These are phyloP conservation scores for Penicillium nucicola DNA, from an alignment of 495 filamentous ascomycete genomes.

Conservation along the genomic window DNA sequence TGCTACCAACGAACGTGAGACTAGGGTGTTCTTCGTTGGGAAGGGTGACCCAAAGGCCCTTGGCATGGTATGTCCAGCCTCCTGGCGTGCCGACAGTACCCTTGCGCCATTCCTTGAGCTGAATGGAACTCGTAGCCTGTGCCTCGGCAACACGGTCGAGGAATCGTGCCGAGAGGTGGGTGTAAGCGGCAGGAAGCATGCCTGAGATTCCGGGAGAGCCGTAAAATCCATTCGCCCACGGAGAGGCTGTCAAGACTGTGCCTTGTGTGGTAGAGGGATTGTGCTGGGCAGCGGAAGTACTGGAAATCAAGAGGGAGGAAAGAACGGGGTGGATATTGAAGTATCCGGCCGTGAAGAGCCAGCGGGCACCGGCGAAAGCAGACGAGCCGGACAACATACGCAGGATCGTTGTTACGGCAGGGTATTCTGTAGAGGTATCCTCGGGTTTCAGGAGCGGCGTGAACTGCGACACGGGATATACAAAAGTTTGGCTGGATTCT, in stretches of 20 bases:
- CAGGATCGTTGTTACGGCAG: conserved; percentile 71
- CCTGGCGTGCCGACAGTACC: conserved; percentile 75
- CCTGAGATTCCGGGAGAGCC: conserved; percentile 82
- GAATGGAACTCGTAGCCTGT: conserved; percentile 58
- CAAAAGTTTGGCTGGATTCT: conserved; percentile 58
- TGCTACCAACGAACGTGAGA: conserved; percentile 81
- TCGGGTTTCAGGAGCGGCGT: conserved; percentile 73
- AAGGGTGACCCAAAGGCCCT: conserved; percentile 89
- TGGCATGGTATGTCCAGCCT: conserved; percentile 98
- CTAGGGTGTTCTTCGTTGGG: conserved; percentile 58
- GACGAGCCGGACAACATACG: conserved; percentile 54
- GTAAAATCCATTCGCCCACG: conserved; percentile 94
- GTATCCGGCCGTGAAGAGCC: conserved; percentile 97
- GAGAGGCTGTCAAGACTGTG: conserved; percentile 90
- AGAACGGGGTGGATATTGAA: conserved; percentile 91
- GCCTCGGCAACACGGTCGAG: conserved; percentile 63
- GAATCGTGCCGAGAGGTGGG: conserved; percentile 78
- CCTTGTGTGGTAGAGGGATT: conserved; percentile 50
- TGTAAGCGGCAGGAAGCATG: conserved; percentile 89
- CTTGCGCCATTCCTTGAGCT: conserved; percentile 82
- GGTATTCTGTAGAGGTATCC: conserved; percentile 82
- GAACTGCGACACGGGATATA: conserved; percentile 82
- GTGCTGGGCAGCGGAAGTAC: conserved; percentile 33
- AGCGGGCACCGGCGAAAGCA: conserved; percentile 62
- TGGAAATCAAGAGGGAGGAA: conserved; percentile 71